Evolutionary conservation across 345 rosid genomes (phyloP), one percentile per base, ranked within the genome.

Genomic region (Carallia brachiata): DNA sequence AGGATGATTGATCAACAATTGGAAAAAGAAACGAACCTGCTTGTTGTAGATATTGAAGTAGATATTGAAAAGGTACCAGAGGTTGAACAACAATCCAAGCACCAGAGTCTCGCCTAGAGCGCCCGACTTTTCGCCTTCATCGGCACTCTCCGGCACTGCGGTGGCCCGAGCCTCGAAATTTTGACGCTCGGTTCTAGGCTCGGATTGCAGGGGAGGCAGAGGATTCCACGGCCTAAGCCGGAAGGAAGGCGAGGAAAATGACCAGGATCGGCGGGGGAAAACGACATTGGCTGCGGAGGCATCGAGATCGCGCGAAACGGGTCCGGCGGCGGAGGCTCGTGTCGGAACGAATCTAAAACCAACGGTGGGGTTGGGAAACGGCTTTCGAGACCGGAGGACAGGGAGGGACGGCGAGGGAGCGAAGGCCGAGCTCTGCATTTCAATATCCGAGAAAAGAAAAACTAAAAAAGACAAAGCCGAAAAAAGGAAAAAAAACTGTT

Each of bases 41-140:
- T 96, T 96, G 83, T 96, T 92, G 83, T 96, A 96, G 73, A 96
- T 96, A 78, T 96, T 96, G 96, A 96, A 96, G 94, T 90, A 92
- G 79, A 92, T 96, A 73, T 96, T 96, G 79, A 92, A 96, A 61
- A 96, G 77, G 77, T 74, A 87, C 99, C 99, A 96, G 12, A 92
- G 62, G 36, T 90, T 97, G 77, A 95, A 90, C 82, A 92, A 61
- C 76, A 83, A 67, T 48, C 93, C 96, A 32, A 92, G 93, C 86
- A 77, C 89, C n/a, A 89, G 36, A 12, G 83, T 87, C 88, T 75
- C 87, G 16, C 1, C 6, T 44, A 89, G 7, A 62, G 77, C 76
- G 3, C 77, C 78, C 23, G 86, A 62, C 55, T 80, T 73, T 23
- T 84, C 80, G 2, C 70, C 88, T 13, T 84, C 93, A 13, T 75